Base-by-base conservation (phyloP, 768 basidiomycete species). In the Trichaptum fuscoviolaceum region DNA sequence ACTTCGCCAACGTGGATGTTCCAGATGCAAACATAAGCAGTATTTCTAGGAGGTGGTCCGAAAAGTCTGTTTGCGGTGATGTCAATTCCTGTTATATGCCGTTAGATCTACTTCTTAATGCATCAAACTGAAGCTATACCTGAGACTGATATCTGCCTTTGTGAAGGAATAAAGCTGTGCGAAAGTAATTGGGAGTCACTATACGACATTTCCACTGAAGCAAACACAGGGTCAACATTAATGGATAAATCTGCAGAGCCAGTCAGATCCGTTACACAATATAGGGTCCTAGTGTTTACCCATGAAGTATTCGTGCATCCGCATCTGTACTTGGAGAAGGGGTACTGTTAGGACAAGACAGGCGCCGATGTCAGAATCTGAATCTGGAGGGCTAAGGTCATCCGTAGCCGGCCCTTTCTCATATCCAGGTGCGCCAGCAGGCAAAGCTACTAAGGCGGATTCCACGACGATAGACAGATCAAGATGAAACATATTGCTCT, bases 21-120 rank as follows among this genome's bases (percentile, higher is more conserved):
- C 96, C 96, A 99, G 17, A 97, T 84, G 73, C 96, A 98, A 6
- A 96, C 80, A 72, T 99, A 99, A 1, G 94, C 89, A 1, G 91
- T 77, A 0, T 91, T 92, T 2, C 85, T 84, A 7, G 96, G 96
- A 66, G 88, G 86, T 15, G 93, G 92, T 8, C 96, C 96, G 72
- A 97, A 96, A 12, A 99, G 78, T 26, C 96, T 87, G 73, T 97
- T 85, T 1, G 92, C 89, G 17, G 87, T 85, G 62, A 99, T 85
- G 67, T 92, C 85, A 69, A 96, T 75, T 12, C 91, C 93, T 91
- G 68, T 4, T n/a, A 7, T 52, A 20, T 1, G 57, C 30, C 57
- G 57, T 57, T 58, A 18, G 65, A 30, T 30, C 8, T 2, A 30
- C 30, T 30, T 8, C 30, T 30, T 3, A 30, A 30, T 30, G 30